phyloP scores from a whole-genome alignment of 2,329 filamentous ascomycete species.

The Albifimbria verrucaria region DNA sequence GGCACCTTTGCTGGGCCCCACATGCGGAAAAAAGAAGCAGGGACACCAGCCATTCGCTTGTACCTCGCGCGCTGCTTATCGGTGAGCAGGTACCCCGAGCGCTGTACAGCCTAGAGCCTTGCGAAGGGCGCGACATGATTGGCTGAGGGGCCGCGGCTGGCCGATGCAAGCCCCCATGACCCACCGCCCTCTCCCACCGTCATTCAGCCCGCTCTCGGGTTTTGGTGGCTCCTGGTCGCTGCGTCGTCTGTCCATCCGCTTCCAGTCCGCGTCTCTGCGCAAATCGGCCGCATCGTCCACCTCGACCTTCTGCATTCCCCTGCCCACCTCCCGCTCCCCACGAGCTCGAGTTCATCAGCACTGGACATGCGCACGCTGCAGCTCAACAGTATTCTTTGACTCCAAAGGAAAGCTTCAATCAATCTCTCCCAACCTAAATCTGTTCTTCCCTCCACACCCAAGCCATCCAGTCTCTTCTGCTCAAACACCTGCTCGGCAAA shows the following conservation, averaged over 20 bases:
- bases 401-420: background rate
- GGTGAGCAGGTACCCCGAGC: background rate
- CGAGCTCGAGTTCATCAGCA: no score
- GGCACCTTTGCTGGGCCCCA: slow-evolving; percentile 7
- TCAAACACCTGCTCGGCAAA: slow-evolving; percentile 2
- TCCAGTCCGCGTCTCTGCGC: slow-evolving; percentile 7
- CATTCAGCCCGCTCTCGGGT: slow-evolving; percentile 25
- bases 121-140: slow-evolving; percentile 26
- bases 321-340: no score
- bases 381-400: background rate
- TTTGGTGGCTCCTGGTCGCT: slow-evolving; percentile 18
- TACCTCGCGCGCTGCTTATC: no score
- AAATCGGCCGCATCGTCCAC: slow-evolving; percentile 3
- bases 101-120: slow-evolving; percentile 13
- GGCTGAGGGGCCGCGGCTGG: slow-evolving; percentile 17
- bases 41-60: no score
- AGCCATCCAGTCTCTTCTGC: background rate
- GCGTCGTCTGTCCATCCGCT: slow-evolving; percentile 12
- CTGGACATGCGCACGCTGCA: background rate
- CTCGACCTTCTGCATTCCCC: background rate
- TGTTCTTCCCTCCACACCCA: background rate
- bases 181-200: slow-evolving; percentile 26
- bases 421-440: background rate
- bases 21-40: background rate
- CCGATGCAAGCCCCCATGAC: slow-evolving; percentile 15